These are phyloP conservation scores for Mikania micrantha DNA, from an alignment of 129 eudicot genomes.

Conservation along the genomic window DNA sequence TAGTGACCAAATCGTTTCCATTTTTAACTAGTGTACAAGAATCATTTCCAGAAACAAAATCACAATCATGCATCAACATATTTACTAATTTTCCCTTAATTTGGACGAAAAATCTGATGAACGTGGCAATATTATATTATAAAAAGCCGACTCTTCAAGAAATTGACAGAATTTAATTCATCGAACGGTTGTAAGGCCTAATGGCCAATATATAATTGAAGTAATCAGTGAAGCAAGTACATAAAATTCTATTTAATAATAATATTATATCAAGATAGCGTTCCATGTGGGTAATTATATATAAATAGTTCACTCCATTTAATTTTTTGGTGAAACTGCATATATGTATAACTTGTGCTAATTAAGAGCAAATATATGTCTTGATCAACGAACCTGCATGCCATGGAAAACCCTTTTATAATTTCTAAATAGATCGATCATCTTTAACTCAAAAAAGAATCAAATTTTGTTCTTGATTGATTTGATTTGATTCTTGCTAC, in stretches of 20 bases:
- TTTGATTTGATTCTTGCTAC: background rate
- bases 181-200: background rate
- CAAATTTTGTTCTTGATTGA: background rate
- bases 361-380: background rate
- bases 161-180: background rate
- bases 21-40: no score
- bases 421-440: no score
- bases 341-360: background rate
- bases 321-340: background rate
- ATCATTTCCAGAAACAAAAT: background rate
- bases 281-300: background rate
- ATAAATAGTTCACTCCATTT: background rate
- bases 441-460: background rate
- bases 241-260: background rate
- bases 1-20: no score
- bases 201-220: background rate
- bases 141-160: background rate
- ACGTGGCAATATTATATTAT: background rate
- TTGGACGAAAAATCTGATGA: background rate
- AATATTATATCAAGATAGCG: background rate
- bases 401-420: background rate
- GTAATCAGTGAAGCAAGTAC: background rate
- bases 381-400: background rate
- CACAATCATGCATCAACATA: background rate
- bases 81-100: background rate